Evolutionary conservation across 2,329 filamentous ascomycete species (phyloP).

Genomic region (Penicillium sp.): DNA sequence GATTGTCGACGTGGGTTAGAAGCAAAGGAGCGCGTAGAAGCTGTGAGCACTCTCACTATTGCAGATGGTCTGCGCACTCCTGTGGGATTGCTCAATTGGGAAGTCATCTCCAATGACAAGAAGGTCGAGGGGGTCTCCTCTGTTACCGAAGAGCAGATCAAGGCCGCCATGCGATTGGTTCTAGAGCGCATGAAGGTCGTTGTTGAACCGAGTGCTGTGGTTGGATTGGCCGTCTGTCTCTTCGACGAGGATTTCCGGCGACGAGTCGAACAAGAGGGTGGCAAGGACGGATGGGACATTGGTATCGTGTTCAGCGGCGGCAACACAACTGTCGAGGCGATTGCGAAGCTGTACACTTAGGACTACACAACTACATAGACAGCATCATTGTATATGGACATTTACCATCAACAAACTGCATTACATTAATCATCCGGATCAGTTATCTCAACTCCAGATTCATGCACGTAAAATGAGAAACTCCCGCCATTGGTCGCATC

Average conservation of each 20-base stretch:
- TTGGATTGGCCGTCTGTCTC: constrained; percentile 76
- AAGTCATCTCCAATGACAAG: constrained; percentile 65
- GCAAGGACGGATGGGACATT: constrained; percentile 69
- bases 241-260: constrained; percentile 79
- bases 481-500: constrained; percentile 28
- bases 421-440: constrained; percentile 6
- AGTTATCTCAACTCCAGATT: constrained; percentile 26
- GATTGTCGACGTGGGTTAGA: constrained; percentile 71
- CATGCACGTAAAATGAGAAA: constrained; percentile 31
- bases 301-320: constrained; percentile 61
- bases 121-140: constrained; percentile 68
- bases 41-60: constrained; percentile 73
- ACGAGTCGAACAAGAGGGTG: constrained; percentile 62
- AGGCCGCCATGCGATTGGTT: constrained; percentile 69
- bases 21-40: constrained; percentile 59
- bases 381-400: neutral
- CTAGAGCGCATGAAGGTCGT: constrained; percentile 86
- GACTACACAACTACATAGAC: neutral
- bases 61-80: constrained; percentile 86
- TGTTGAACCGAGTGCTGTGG: constrained; percentile 81
- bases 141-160: constrained; percentile 79
- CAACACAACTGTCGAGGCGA: constrained; percentile 61
- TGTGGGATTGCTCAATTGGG: constrained; percentile 72
- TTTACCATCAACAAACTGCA: neutral
- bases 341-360: constrained; percentile 52